Evolutionary conservation across 495 filamentous ascomycete species (phyloP).

Genomic region (Hypoxylon rickii): DNA sequence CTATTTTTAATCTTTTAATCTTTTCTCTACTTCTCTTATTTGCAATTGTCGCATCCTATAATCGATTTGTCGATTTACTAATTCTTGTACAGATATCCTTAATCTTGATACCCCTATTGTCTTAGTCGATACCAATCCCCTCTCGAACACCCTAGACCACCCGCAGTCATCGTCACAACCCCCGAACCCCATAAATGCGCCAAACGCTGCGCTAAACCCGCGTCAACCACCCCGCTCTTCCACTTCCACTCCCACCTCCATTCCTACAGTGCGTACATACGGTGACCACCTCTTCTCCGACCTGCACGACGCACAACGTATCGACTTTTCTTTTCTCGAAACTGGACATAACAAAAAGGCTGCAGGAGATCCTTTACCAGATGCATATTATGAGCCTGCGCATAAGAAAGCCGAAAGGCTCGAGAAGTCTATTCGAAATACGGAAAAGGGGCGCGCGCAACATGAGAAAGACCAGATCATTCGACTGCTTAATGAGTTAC

Average conservation of each 20-base stretch:
- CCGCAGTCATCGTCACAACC: slow-evolving; percentile 34
- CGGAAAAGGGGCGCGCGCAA: slow-evolving; percentile 87
- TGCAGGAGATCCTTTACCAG: slow-evolving; percentile 68
- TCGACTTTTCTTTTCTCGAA: slow-evolving; percentile 61
- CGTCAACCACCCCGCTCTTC: slow-evolving; percentile 19
- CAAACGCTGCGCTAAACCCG: slow-evolving; percentile 23
- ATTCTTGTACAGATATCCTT: slow-evolving; percentile 53
- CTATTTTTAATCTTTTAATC: no score
- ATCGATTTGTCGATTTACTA: slow-evolving; percentile 47
- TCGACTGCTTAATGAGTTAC: slow-evolving; percentile 81
- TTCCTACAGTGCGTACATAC: slow-evolving; percentile 51
- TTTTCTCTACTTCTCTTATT: not conserved
- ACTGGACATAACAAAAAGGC: slow-evolving; percentile 44
- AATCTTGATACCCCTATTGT: slow-evolving; percentile 65
- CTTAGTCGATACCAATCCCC: slow-evolving; percentile 52
- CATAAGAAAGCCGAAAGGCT: slow-evolving; percentile 82
- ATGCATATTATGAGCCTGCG: slow-evolving; percentile 66
- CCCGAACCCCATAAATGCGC: slow-evolving; percentile 28
- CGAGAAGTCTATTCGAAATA: slow-evolving; percentile 91
- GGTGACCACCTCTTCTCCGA: slow-evolving; percentile 51
- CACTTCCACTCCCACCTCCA: slow-evolving; percentile 25
- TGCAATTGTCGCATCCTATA: slow-evolving; percentile 18
- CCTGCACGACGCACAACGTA: slow-evolving; percentile 56
- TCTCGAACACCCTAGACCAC: slow-evolving; percentile 15
- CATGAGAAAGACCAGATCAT: slow-evolving; percentile 91